phyloP scores from a whole-genome alignment of 768 basidiomycete genomes.

The Rhizopogon roseolus region DNA sequence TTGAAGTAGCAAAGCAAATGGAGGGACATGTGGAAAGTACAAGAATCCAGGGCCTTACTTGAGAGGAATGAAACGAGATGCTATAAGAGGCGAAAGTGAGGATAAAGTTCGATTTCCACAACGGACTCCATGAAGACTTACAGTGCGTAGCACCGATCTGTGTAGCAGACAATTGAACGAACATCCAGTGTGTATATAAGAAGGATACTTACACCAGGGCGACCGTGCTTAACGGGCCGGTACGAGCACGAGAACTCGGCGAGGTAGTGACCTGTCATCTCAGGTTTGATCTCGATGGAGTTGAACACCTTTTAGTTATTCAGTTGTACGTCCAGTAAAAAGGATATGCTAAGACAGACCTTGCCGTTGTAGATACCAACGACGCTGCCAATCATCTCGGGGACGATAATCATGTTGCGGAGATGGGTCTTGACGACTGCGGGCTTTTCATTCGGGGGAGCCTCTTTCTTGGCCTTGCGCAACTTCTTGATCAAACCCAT shows the following conservation, averaged over 20 bases:
- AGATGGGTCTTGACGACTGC: constrained; percentile 98
- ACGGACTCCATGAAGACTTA: constrained; percentile 32
- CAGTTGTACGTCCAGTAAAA: not conserved
- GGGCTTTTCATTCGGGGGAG: constrained; percentile 98
- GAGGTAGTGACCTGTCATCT: constrained; percentile 99
- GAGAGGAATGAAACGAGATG: constrained; percentile 91
- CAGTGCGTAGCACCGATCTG: constrained; percentile 91
- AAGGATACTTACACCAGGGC: constrained; percentile 83
- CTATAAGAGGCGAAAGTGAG: constrained; percentile 26
- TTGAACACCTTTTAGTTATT: constrained; percentile 65
- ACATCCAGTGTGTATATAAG: not conserved
- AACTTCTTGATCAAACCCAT: constrained; percentile 99
- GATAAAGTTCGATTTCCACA: not conserved
- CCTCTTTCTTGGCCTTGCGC: constrained; percentile 99
- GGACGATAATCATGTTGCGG: constrained; percentile 99
- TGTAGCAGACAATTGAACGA: constrained; percentile 7
- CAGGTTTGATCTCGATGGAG: constrained; percentile 98
- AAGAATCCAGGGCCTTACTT: constrained; percentile 56
- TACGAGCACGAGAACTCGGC: constrained; percentile 97
- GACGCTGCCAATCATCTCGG: constrained; percentile 99
- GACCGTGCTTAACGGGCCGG: constrained; percentile 99
- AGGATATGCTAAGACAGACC: constrained; percentile 36
- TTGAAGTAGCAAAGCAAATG: constrained; percentile 24
- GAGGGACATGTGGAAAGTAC: constrained; percentile 22
- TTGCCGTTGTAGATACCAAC: constrained; percentile 99